Base-by-base conservation (phyloP, 2,329 filamentous ascomycete species). In the Trichoderma hamatum region DNA sequence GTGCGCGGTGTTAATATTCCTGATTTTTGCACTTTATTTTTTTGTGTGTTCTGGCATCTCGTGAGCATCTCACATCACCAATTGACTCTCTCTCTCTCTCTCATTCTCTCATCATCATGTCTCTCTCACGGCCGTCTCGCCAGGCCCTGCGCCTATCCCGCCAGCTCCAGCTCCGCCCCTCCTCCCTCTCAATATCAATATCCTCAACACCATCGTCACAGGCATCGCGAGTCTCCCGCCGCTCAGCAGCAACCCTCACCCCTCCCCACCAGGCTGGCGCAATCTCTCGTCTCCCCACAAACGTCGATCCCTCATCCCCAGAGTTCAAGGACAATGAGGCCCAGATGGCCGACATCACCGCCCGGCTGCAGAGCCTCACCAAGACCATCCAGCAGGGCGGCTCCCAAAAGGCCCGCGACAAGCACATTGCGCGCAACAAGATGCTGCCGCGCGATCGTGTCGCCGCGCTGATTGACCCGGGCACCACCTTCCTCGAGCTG, bases 401-500 rank as follows among this genome's bases (percentile, higher is more conserved):
- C 0, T 82, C 92, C 1, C 86, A 90, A 69, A 96, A 96, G 79
- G 92, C 95, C 4, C 86, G 92, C 70, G 89, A 95, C 72, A 97
- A 97, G 83, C 95, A 98, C 77, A 81, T 96, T 26, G 88, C 90
- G 39, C 86, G 94, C 74, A 92, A 93, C 72, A 98, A 98, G 85
- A 97, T 98, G 94, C 86, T 99, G 68, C 93, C 94, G 2, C 85
- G 96, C 72, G 95, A 98, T 79, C 90, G 95, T 39, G 88, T 99
- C 66, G 92, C 93, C 0, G 92, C 93, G 5, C 83, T 99, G 72
- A 87, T 97, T 71, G 95, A 99, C 77, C 91, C 93, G 0, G 94
- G 94, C 5, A 95, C 93, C 2, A 91, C 92, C 0, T 98, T 99
- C 77, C 81, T 99, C 71, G 95, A 99, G 81, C 85, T 99, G n/a